phyloP scores from a whole-genome alignment of 495 filamentous ascomycete species.

The Aspergillus taichungensis region DNA sequence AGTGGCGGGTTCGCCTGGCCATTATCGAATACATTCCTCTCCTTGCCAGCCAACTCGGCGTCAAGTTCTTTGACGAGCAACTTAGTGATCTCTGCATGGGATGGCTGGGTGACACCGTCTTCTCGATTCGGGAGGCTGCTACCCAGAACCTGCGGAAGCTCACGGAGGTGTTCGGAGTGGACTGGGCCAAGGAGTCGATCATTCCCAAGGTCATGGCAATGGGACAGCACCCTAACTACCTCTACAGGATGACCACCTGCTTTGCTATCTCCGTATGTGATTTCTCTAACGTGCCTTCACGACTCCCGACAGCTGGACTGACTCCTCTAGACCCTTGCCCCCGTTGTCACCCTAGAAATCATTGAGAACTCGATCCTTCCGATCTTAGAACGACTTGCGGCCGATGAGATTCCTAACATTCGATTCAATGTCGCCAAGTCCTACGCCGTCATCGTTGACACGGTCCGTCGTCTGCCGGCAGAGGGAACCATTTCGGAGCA shows the following conservation, averaged over 20 bases:
- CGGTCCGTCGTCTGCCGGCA: constrained; percentile 79
- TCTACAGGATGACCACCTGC: constrained; percentile 98
- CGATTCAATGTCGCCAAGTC: constrained; percentile 99
- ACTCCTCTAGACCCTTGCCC: constrained; percentile 71
- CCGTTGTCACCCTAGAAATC: constrained; percentile 82
- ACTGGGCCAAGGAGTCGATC: constrained; percentile 95
- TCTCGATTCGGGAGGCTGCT: constrained; percentile 94
- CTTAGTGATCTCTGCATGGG: constrained; percentile 93
- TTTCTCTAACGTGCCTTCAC: background rate
- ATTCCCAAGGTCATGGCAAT: constrained; percentile 98
- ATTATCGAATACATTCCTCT: constrained; percentile 99
- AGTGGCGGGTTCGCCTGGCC: constrained; percentile 95
- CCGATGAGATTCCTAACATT: constrained; percentile 95
- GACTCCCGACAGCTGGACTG: constrained; percentile 12
- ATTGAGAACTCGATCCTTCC: constrained; percentile 90
- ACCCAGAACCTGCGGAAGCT: constrained; percentile 96
- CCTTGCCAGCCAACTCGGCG: constrained; percentile 88
- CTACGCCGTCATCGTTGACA: constrained; percentile 78
- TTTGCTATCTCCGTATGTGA: constrained; percentile 88
- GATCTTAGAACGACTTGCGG: constrained; percentile 86
- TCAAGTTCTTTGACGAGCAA: constrained; percentile 98
- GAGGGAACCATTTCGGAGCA: constrained; percentile 76
- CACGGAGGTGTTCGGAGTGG: constrained; percentile 95
- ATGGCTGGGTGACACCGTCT: constrained; percentile 98
- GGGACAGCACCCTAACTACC: constrained; percentile 95